Evolutionary conservation across 495 filamentous ascomycete genomes (phyloP).

Genomic region (Xylaria nigripes): DNA sequence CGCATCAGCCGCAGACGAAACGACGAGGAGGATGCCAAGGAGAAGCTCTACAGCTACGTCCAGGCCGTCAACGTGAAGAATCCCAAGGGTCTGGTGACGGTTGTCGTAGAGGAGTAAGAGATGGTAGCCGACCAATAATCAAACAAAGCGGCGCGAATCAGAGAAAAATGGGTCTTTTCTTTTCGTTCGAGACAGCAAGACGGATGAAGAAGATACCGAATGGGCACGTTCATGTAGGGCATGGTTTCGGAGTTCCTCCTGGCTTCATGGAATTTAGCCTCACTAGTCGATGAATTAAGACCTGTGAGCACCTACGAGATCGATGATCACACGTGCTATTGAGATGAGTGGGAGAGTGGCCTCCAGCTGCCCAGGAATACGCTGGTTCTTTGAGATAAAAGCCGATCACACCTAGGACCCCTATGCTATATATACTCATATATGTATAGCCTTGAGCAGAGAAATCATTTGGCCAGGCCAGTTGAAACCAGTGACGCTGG

Average conservation of each 20-base stretch:
- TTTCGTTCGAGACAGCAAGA: slow-evolving; percentile 8
- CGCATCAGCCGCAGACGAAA: slow-evolving; percentile 99
- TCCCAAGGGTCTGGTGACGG: slow-evolving; percentile 90
- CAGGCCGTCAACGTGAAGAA: slow-evolving; percentile 99
- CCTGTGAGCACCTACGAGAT: slow-evolving; percentile 21
- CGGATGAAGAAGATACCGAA: slow-evolving; percentile 25
- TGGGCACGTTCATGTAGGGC: slow-evolving; percentile 37
- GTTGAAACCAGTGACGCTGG: background rate
- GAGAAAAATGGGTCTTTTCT: slow-evolving; percentile 24
- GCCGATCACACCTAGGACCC: background rate
- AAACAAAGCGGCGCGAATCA: slow-evolving; percentile 21
- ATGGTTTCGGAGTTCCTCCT: slow-evolving; percentile 44
- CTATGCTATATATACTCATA: background rate
- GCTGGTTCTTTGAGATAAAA: slow-evolving; percentile 2
- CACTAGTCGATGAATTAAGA: slow-evolving; percentile 43
- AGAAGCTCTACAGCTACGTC: slow-evolving; percentile 98
- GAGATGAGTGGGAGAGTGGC: slow-evolving; percentile 1
- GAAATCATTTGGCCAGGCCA: background rate
- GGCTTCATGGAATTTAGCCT: slow-evolving; percentile 44
- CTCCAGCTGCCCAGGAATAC: slow-evolving; percentile 6
- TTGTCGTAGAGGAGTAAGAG: slow-evolving; percentile 55
- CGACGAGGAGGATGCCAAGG: slow-evolving; percentile 97
- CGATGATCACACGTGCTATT: slow-evolving; percentile 1
- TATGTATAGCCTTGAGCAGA: background rate
- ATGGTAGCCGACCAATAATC: slow-evolving; percentile 6